These are phyloP conservation scores for Jimgerdemannia flammicorona DNA, from an alignment of 192 early-diverging fungal species.

Conservation along the genomic window DNA sequence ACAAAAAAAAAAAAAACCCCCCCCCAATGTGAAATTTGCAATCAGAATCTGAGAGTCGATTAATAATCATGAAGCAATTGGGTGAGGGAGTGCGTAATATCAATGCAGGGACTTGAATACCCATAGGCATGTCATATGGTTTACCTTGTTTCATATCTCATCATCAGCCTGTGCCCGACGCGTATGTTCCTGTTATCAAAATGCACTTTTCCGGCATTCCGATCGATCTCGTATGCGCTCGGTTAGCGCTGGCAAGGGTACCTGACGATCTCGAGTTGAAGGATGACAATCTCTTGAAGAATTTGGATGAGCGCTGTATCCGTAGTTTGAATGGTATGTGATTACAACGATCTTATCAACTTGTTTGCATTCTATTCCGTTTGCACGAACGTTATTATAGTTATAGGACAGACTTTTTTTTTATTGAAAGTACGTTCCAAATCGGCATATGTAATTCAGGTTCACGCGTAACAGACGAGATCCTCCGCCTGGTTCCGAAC, in stretches of 20 bases:
- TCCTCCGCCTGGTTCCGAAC: conserved; percentile 90
- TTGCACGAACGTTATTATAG: too few species aligned
- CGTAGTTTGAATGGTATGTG: conserved; percentile 81
- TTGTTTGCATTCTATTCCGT: too few species aligned
- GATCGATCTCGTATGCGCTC: conserved; percentile 94
- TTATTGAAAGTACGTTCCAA: too few species aligned
- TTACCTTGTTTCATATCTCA: background rate
- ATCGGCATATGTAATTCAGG: conserved; percentile 25
- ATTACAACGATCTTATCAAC: background rate
- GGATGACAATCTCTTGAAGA: conserved; percentile 81
- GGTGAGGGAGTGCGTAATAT: background rate
- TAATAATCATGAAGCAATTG: background rate
- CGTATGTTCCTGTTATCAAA: conserved; percentile 94
- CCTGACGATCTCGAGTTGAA: conserved; percentile 82
- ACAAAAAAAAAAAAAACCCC: too few species aligned
- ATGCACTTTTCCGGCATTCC: conserved; percentile 90
- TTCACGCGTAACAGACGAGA: conserved; percentile 96
- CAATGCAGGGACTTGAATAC: background rate
- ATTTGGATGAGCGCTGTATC: conserved; percentile 83
- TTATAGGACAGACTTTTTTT: too few species aligned
- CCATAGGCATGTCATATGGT: background rate
- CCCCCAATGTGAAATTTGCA: too few species aligned
- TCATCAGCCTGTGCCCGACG: conserved; percentile 70
- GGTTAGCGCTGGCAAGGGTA: conserved; percentile 67
- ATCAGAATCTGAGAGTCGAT: background rate